A percentile compares a stretch with the other conserved stretches of the same genome.
Evolutionary conservation across 768 basidiomycete genomes (phyloP).

Genomic region (Mycena albidolilacea): DNA sequence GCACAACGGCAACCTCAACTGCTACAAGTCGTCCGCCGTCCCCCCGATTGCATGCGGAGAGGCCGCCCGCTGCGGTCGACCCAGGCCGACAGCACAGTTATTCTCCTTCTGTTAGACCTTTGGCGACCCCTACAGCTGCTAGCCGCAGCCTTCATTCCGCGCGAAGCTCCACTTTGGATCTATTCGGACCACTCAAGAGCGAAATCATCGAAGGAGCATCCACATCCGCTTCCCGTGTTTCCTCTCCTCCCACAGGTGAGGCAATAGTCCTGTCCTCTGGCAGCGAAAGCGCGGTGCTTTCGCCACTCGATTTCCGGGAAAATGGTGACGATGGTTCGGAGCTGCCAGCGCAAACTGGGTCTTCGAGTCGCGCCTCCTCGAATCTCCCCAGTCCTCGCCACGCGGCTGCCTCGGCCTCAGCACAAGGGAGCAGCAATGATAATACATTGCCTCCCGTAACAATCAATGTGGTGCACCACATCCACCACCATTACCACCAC

Average conservation of each 20-base stretch:
- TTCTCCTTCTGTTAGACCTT: neutral
- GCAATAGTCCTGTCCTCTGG: neutral
- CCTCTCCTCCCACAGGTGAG: conserved; percentile 23
- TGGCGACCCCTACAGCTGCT: neutral
- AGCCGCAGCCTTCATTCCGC: neutral
- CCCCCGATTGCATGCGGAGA: neutral
- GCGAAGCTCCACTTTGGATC: neutral
- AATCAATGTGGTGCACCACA: conserved; percentile 1
- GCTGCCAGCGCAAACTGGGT: neutral
- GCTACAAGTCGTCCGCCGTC: neutral
- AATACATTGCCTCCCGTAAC: neutral
- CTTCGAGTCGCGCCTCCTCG: conserved; percentile 7
- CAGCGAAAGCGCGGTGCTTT: conserved; percentile 2
- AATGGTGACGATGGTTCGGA: neutral
- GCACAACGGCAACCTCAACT: neutral
- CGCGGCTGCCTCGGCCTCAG: neutral
- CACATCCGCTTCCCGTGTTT: conserved; percentile 1
- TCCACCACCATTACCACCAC: neutral
- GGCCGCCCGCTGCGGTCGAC: neutral
- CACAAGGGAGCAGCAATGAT: conserved; percentile 1
- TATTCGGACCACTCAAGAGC: conserved; percentile 1
- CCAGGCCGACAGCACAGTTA: neutral
- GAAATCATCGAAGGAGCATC: neutral
- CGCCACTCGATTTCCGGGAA: conserved; percentile 12
- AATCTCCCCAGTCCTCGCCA: neutral